Base-by-base conservation (phyloP, 1,284 basidiomycete genomes). In the Fomes fomentarius region DNA sequence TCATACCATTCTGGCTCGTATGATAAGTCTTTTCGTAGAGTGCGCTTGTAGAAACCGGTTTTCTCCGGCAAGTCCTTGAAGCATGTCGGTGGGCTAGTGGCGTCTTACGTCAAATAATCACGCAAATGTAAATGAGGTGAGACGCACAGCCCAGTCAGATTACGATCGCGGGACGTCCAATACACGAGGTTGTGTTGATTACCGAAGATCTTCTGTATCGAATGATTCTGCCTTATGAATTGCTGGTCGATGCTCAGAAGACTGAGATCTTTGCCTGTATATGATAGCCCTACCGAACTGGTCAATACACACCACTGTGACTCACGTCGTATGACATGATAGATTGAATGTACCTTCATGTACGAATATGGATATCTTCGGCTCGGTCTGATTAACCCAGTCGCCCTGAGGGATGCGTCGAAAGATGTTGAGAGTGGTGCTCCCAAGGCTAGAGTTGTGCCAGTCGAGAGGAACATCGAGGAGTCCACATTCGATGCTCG, bases 381-480 rank as follows among this genome's bases (percentile, higher is more conserved):
- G 34, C 35, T 22, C 19, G 17, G 21, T 19, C 2, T n/a, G n/a
- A n/a, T n/a, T n/a, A n/a, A n/a, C n/a, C n/a, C n/a, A n/a, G n/a
- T 17, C 19, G 15, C 44, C 15, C 15, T 15, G 9, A 11, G 50
- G 45, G 17, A 31, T 12, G 21, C 24, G 40, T 34, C 42, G 38
- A n/a, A 30, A 17, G 24, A 57, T 42, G 7, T 38, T 25, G 21
- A 57, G 17, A 7, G 26, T 52, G 24, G 43, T 50, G 10, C 25
- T 52, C 3, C 54, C 50, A 10, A 31, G 28, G 12, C 43, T 33
- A 8, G 45, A 31, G 17, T 57, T 25, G 25, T 52, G 43, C 45
- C 47, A 57, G 45, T 57, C 55, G 25, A 57, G 26, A 22, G 47
- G 52, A 4, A 57, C 52, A 14, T 34, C 22, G 28, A 54, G 26